Evolutionary conservation across 805 yeast genomes (phyloP).

Genomic region (Candida yuanshanica): DNA sequence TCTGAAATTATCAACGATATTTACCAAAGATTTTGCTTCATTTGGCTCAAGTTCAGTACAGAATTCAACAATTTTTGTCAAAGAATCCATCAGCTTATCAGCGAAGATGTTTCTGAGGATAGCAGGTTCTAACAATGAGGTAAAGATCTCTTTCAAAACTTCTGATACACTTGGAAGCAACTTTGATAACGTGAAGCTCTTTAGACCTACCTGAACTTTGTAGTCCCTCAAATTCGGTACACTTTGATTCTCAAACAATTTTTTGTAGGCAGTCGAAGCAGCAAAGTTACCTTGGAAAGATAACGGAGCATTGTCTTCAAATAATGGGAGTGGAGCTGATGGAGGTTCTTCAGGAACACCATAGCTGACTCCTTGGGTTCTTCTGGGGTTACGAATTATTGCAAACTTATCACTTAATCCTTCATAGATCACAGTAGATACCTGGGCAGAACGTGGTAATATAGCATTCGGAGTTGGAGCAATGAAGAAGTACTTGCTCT

Average conservation of each 20-base stretch:
- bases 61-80: slow-evolving; percentile 12
- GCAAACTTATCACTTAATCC: slow-evolving; percentile 16
- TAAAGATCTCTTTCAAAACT: slow-evolving; percentile 9
- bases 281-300: slow-evolving; percentile 5
- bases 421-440: slow-evolving; percentile 17
- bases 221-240: slow-evolving; percentile 6
- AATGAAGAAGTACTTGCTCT: slow-evolving; percentile 2
- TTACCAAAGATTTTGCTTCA: slow-evolving; percentile 12
- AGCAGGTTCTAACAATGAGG: slow-evolving; percentile 3
- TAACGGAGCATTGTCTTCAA: background rate
- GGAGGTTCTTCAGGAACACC: slow-evolving; percentile 4
- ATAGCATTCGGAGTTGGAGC: slow-evolving; percentile 9
- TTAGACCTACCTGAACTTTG: slow-evolving; percentile 9
- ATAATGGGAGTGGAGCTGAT: background rate
- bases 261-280: slow-evolving; percentile 12
- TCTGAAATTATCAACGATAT: slow-evolving; percentile 16
- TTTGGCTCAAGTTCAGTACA: slow-evolving; percentile 7
- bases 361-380: background rate
- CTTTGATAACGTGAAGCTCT: slow-evolving; percentile 10
- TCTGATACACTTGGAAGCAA: slow-evolving; percentile 10
- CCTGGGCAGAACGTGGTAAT: slow-evolving; percentile 14
- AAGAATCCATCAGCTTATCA: slow-evolving; percentile 4
- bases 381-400: slow-evolving; percentile 6
- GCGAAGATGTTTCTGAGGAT: slow-evolving; percentile 1
- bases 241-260: slow-evolving; percentile 5